phyloP scores from a whole-genome alignment of 2,329 filamentous ascomycete genomes.

The Diaporthe destruens region DNA sequence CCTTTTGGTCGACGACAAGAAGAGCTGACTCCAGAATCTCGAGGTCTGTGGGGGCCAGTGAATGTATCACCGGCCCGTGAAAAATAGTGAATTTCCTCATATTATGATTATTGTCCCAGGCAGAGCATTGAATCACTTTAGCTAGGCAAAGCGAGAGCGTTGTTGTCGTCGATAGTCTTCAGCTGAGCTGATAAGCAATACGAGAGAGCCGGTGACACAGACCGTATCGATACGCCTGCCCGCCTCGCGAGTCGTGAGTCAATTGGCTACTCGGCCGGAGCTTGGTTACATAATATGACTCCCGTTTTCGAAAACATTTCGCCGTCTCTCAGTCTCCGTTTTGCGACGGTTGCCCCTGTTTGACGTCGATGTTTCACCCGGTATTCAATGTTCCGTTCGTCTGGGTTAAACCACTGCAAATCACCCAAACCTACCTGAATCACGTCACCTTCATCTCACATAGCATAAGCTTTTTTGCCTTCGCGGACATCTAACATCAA shows the following conservation, averaged over 20 bases:
- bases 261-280: background rate
- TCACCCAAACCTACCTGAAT: background rate
- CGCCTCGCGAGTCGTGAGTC: background rate
- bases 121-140: too few species aligned
- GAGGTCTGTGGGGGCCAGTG: slow-evolving; percentile 27
- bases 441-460: background rate
- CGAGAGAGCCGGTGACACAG: background rate
- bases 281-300: too few species aligned
- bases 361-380: slow-evolving; percentile 17
- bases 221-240: background rate
- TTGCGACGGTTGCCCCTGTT: background rate
- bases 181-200: slow-evolving; percentile 3
- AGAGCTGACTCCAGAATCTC: slow-evolving; percentile 38
- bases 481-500: background rate
- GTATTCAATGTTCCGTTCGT: too few species aligned
- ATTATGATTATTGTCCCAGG: background rate
- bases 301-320: background rate
- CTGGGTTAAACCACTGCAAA: background rate
- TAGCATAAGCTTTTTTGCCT: too few species aligned
- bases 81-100: slow-evolving; percentile 28
- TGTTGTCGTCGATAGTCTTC: background rate
- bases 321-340: background rate
- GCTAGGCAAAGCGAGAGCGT: background rate
- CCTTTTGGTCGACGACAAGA: slow-evolving; percentile 44
- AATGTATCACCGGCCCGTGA: slow-evolving; percentile 38